These are phyloP conservation scores for Monilinia polystroma DNA, from an alignment of 2,329 filamentous ascomycete species.

Conservation along the genomic window DNA sequence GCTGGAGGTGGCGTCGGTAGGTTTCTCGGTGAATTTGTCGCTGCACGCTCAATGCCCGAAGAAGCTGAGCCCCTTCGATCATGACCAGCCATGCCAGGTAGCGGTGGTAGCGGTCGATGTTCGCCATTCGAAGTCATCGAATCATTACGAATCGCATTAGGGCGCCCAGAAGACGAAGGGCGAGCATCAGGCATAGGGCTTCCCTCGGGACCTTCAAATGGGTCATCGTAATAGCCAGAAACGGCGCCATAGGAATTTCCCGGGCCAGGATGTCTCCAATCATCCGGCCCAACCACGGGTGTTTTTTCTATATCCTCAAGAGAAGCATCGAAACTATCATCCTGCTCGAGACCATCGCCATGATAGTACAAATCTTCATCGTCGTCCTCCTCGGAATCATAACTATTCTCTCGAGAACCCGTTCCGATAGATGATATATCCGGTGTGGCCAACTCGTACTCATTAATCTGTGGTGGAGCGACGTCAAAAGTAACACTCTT, in stretches of 20 bases:
- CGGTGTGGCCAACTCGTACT: constrained; percentile 97
- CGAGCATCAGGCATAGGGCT: constrained; percentile 62
- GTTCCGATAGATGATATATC: constrained; percentile 91
- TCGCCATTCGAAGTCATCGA: constrained; percentile 78
- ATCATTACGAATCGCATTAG: constrained; percentile 62
- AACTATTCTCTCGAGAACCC: constrained; percentile 89
- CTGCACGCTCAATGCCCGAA: constrained; percentile 67
- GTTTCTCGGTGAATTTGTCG: constrained; percentile 59
- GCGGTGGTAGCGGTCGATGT: constrained; percentile 79
- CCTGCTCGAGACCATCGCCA: constrained; percentile 57
- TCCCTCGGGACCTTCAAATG: constrained; percentile 61
- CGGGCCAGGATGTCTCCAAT: constrained; percentile 79
- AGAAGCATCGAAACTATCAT: constrained; percentile 92
- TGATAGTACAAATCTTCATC: constrained; percentile 60
- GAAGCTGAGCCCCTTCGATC: constrained; percentile 50
- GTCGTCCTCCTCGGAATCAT: constrained; percentile 78
- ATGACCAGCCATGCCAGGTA: constrained; percentile 62
- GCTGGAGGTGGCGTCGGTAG: constrained; percentile 69
- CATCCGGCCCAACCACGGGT: constrained; percentile 93
- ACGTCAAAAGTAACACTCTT: constrained; percentile 98
- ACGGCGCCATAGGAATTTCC: constrained; percentile 35
- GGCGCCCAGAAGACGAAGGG: constrained; percentile 45
- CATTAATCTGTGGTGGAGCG: constrained; percentile 89
- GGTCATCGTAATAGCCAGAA: constrained; percentile 52
- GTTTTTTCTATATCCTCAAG: constrained; percentile 96